Evolutionary conservation across 2,329 filamentous ascomycete genomes (phyloP).

Genomic region (Apiospora phragmitis): DNA sequence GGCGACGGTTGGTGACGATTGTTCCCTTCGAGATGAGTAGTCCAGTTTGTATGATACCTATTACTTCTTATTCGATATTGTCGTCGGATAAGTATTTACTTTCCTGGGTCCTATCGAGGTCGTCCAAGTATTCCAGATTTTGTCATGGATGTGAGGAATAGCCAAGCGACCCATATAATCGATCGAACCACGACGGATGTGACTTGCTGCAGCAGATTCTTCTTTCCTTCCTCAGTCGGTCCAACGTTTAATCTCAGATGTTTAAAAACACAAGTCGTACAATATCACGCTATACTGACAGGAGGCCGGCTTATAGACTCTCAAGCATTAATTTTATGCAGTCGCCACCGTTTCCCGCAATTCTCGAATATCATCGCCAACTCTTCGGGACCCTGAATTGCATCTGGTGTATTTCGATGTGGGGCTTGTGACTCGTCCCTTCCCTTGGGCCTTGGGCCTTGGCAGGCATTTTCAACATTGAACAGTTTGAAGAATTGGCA

Average conservation of each 20-base stretch:
- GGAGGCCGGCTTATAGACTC: neutral
- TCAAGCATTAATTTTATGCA: neutral
- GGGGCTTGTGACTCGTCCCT: neutral
- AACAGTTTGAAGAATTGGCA: neutral
- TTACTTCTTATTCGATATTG: neutral
- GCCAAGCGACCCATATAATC: neutral
- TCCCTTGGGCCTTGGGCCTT: neutral
- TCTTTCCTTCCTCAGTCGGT: neutral
- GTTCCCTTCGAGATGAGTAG: neutral
- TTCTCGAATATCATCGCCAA: neutral
- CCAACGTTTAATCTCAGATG: neutral
- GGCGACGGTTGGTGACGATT: neutral
- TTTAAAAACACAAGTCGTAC: neutral
- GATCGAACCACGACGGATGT: constrained; percentile 1
- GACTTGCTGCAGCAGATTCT: neutral
- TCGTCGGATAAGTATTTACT: neutral
- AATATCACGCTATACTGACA: neutral
- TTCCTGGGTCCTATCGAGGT: neutral
- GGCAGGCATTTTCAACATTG: neutral
- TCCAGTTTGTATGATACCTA: neutral
- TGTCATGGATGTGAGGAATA: neutral
- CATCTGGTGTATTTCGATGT: neutral
- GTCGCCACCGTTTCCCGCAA: neutral
- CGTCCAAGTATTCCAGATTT: neutral
- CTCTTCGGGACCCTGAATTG: neutral